A percentile compares a stretch with the other conserved stretches of the same genome.
phyloP scores from a whole-genome alignment of 345 rosid species.

The Anacardium occidentale region DNA sequence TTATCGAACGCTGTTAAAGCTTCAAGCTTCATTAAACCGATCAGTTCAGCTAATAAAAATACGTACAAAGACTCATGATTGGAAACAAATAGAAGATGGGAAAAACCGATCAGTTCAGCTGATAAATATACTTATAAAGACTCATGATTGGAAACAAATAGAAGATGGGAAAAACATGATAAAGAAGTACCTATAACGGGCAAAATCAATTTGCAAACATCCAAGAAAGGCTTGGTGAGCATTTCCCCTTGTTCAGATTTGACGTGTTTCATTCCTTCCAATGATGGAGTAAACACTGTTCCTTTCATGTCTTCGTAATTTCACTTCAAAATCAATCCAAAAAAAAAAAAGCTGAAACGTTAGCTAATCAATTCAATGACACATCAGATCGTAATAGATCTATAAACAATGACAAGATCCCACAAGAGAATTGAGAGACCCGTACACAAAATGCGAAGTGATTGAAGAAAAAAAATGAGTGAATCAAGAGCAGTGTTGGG shows the following conservation, averaged over 20 bases:
- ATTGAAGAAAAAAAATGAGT: neutral
- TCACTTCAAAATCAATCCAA: neutral
- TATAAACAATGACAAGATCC: neutral
- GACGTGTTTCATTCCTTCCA: conserved; percentile 87
- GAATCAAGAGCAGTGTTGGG: neutral
- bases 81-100: no score
- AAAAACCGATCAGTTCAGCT: neutral
- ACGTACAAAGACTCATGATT: no score
- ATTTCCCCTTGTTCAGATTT: conserved; percentile 69
- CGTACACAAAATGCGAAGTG: conserved; percentile 7
- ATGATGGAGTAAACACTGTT: conserved; percentile 71
- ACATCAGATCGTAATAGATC: conserved; percentile 3
- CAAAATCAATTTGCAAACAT: conserved; percentile 77
- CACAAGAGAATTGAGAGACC: neutral
- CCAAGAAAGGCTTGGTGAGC: conserved; percentile 80
- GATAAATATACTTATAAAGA: no score
- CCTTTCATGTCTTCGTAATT: conserved; percentile 50
- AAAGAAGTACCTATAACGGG: conserved; percentile 63
- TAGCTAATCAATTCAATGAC: neutral
- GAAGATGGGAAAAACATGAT: neutral
- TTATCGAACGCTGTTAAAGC: neutral
- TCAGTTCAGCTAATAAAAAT: no score
- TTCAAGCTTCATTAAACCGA: no score
- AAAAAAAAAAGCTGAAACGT: neutral
- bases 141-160: no score